Base-by-base conservation (phyloP, 805 yeast genomes). In the Saccharomycopsis sp. region DNA sequence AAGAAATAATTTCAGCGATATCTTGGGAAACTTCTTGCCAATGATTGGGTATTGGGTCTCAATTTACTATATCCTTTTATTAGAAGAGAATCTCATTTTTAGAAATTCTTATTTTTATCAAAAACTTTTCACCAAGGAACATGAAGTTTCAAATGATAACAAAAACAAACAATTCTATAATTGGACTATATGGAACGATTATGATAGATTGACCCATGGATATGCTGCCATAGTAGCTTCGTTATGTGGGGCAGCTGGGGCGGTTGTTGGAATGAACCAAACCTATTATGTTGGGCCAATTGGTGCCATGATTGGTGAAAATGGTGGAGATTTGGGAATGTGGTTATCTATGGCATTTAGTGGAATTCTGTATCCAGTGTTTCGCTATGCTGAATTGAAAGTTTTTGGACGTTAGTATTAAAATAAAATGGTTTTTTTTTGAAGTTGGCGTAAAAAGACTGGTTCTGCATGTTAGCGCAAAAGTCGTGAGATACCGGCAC, bases 41-140 rank as follows among this genome's bases (percentile, higher is more conserved):
- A 85, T 85, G 95, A 72, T 85, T 44, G 94, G 94, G 2, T 85
- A 85, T 60, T 85, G 95, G 95, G 73, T 83, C 41, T 74, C 88
- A 43, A 82, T 85, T 62, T 86, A 85, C 57, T 73, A 79, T 51
- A 70, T 73, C n/a, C 56, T 85, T 34, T 59, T 84, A 26, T 44
- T 83, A 2, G 84, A 81, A 49, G 95, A 85, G 56, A 83, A 83
- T 52, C 42, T 68, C 3, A 66, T 84, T 14, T 85, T 85, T 62
- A 69, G 95, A 54, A 67, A 75, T 34, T 49, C 58, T 35, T 51
- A 61, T 31, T 59, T 64, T 41, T 28, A 34, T 20, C 21, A 20
- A 10, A 26, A 30, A 28, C 33, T 37, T 21, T 49, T 17, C 42
- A 40, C 32, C 31, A 45, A 28, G 19, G 46, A 44, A 19, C 40